Evolutionary conservation across 1,284 basidiomycete species (phyloP).

Genomic region (Malassezia yamatoensis): DNA sequence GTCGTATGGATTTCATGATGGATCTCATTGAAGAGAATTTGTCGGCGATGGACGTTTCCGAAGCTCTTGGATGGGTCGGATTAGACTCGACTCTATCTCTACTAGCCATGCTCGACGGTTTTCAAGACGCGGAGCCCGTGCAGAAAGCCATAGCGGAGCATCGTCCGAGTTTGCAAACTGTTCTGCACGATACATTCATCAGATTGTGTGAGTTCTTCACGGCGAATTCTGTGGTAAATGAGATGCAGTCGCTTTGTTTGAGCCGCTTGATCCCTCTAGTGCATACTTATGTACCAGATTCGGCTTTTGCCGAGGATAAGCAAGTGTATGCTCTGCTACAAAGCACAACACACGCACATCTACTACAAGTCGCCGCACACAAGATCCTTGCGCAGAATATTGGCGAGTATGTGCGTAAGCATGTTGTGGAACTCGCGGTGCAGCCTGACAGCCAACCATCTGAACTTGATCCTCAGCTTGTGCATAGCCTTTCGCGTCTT

Average conservation of each 20-base stretch:
- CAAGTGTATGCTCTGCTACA: constrained; percentile 22
- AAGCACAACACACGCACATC: constrained; percentile 17
- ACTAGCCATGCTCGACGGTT: constrained; percentile 59
- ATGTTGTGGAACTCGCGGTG: constrained; percentile 32
- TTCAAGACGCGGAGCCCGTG: constrained; percentile 57
- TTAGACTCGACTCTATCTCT: constrained; percentile 63
- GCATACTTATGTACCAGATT: constrained; percentile 18
- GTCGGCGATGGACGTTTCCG: constrained; percentile 61
- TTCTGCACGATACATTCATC: constrained; percentile 51
- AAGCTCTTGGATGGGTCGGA: constrained; percentile 56
- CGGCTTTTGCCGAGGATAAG: constrained; percentile 19
- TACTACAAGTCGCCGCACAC: constrained; percentile 31
- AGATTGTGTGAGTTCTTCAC: constrained; percentile 53
- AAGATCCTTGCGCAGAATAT: constrained; percentile 21
- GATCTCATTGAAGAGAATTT: constrained; percentile 79
- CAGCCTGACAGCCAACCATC: background rate
- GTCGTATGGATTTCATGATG: constrained; percentile 83
- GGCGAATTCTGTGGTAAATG: background rate
- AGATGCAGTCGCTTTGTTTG: background rate
- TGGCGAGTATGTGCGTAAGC: constrained; percentile 28
- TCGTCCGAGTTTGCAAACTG: constrained; percentile 46
- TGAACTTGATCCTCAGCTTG: constrained; percentile 1
- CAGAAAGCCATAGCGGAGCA: background rate
- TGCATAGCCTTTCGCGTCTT: background rate
- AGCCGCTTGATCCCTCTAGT: constrained; percentile 31